Conservation (phyloP, 257 asterid genomes). For the Nicotiana sylvestris region DNA sequence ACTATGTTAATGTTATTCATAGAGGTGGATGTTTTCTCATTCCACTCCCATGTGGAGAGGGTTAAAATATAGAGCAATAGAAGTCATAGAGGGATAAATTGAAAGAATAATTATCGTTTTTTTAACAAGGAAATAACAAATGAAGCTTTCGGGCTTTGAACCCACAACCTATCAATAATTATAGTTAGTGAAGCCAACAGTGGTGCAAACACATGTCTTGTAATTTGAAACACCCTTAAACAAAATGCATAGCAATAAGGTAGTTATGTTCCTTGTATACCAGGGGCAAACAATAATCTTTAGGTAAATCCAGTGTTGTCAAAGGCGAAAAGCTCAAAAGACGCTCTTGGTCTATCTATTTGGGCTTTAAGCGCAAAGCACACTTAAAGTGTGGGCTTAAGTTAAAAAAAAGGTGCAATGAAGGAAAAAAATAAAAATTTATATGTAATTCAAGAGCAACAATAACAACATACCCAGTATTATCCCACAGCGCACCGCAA, state of each 20-base stretch:
- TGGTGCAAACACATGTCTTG: not conserved
- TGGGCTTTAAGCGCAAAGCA: too few relatives aligned
- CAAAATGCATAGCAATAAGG: not conserved
- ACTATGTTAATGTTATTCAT: not conserved
- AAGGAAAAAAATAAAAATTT: too few relatives aligned
- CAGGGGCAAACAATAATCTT: not conserved
- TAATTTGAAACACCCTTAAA: not conserved
- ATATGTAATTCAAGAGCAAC: too few relatives aligned
- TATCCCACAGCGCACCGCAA: too few relatives aligned
- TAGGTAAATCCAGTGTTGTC: not conserved
- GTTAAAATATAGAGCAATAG: not conserved
- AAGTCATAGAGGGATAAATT: not conserved
- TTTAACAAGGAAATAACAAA: too few relatives aligned
- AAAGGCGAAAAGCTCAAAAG: too few relatives aligned
- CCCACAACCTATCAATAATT: too few relatives aligned
- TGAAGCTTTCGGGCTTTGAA: too few relatives aligned
- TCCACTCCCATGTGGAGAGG: not conserved
- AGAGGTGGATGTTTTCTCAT: not conserved
- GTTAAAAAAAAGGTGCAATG: too few relatives aligned
- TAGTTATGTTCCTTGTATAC: not conserved
- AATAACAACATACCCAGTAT: too few relatives aligned
- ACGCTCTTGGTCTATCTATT: too few relatives aligned
- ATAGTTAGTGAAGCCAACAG: not conserved
- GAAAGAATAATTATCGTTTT: not conserved
- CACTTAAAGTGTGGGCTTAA: too few relatives aligned